Percentiles rank a stretch among this genome's conserved stretches.
phyloP scores from a whole-genome alignment of 2,329 filamentous ascomycete species.

The Lecanoromycetidae sp. region DNA sequence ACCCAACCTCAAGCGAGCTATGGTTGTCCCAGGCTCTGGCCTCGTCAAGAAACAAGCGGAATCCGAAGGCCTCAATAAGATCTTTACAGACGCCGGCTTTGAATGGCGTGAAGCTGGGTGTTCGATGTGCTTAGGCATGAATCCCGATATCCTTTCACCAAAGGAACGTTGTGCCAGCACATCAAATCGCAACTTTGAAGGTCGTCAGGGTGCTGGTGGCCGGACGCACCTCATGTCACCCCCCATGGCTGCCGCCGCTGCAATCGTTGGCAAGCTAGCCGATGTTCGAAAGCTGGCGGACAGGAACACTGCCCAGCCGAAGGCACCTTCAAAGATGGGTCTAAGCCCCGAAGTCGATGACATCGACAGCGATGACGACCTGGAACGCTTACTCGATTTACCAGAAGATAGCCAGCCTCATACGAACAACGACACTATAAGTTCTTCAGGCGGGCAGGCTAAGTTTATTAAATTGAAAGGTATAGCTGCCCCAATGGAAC shows the following conservation, averaged over 20 bases:
- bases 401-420: constrained; percentile 52
- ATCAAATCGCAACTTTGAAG: constrained; percentile 28
- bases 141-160: constrained; percentile 89
- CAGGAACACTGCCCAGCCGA: constrained; percentile 39
- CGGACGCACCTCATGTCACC: constrained; percentile 95
- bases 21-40: constrained; percentile 93
- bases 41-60: constrained; percentile 89
- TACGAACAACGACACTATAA: constrained; percentile 47
- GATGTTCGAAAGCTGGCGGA: constrained; percentile 72
- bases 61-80: constrained; percentile 79
- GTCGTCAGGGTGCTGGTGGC: constrained; percentile 80
- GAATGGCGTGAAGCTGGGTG: constrained; percentile 98
- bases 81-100: constrained; percentile 84
- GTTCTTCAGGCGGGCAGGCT: constrained; percentile 53
- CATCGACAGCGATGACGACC: constrained; percentile 47
- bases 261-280: constrained; percentile 77
- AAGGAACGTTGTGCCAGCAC: constrained; percentile 78
- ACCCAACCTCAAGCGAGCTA: constrained; percentile 77
- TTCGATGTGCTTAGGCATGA: constrained; percentile 99
- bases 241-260: constrained; percentile 87
- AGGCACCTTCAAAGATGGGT: constrained; percentile 46
- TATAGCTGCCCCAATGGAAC: constrained; percentile 74
- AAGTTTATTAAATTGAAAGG: constrained; percentile 61
- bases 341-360: constrained; percentile 50
- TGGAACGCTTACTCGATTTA: constrained; percentile 50